These are phyloP conservation scores for Evernia prunastri DNA, from an alignment of 495 filamentous ascomycete species.

Conservation along the genomic window DNA sequence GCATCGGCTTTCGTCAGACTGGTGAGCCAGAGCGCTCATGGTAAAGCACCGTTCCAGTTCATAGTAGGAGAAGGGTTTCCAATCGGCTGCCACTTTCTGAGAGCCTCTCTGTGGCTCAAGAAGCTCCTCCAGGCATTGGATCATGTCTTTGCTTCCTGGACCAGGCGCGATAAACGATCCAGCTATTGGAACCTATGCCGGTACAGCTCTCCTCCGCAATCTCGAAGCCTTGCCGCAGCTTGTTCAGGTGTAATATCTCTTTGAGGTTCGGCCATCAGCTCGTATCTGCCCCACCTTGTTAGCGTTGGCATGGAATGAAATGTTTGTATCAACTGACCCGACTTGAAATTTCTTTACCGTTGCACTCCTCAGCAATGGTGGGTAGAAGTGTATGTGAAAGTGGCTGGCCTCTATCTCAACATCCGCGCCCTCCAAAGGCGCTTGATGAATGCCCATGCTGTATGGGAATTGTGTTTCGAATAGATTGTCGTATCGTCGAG, in stretches of 20 bases:
- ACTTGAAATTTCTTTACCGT: slow-evolving; percentile 94
- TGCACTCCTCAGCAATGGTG: slow-evolving; percentile 83
- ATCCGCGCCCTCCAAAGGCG: slow-evolving; percentile 74
- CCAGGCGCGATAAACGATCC: neutral
- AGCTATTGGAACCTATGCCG: slow-evolving; percentile 53
- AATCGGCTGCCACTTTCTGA: neutral
- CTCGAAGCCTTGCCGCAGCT: slow-evolving; percentile 70
- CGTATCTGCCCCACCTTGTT: slow-evolving; percentile 47
- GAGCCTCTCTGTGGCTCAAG: neutral
- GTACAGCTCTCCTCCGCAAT: slow-evolving; percentile 75
- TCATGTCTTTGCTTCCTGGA: neutral
- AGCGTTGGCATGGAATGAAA: neutral
- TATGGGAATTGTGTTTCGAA: slow-evolving; percentile 97
- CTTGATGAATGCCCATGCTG: slow-evolving; percentile 90
- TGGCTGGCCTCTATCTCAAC: slow-evolving; percentile 82
- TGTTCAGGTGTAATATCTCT: slow-evolving; percentile 97
- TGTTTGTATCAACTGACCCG: slow-evolving; percentile 44
- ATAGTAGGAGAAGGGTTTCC: neutral
- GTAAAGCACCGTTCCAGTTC: neutral
- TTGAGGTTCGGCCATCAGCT: slow-evolving; percentile 94
- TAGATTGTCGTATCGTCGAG: slow-evolving; percentile 88
- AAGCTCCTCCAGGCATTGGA: neutral
- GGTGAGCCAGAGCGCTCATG: neutral
- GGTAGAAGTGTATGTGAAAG: slow-evolving; percentile 97
- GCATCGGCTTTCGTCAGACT: too few relatives aligned